Evolutionary conservation across 139 green algal genomes (phyloP).

Genomic region (Diplosphaera chodatii): DNA sequence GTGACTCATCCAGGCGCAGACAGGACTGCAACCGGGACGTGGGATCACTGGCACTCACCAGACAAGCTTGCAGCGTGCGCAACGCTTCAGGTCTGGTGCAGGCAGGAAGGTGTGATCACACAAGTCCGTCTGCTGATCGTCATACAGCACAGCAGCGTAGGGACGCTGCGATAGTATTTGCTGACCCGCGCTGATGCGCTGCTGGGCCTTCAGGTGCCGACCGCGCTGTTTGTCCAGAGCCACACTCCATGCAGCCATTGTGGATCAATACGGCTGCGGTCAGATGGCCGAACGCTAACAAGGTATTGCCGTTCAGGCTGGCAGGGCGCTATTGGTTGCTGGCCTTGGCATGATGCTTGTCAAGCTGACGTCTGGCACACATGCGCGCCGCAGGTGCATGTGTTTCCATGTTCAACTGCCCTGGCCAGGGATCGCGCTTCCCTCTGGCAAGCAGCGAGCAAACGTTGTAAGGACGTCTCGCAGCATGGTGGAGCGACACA

Average conservation of each 20-base stretch:
- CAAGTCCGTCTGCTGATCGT: conserved; percentile 14
- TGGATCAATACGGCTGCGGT: too few species aligned
- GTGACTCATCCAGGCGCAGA: background rate
- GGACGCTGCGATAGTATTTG: conserved; percentile 27
- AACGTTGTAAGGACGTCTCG: too few species aligned
- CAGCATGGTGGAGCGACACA: too few species aligned
- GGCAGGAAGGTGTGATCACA: conserved; percentile 39
- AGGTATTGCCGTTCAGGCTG: too few species aligned
- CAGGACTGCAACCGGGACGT: too few species aligned
- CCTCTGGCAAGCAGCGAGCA: too few species aligned
- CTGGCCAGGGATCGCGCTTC: too few species aligned
- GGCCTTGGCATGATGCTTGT: background rate
- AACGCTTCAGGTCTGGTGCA: conserved; percentile 28
- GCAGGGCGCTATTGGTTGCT: too few species aligned
- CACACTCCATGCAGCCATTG: background rate
- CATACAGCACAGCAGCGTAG: conserved; percentile 31
- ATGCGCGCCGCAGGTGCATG: too few species aligned
- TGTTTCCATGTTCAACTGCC: too few species aligned
- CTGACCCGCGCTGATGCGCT: conserved; percentile 10
- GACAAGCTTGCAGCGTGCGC: conserved; percentile 30
- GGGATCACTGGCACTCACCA: background rate
- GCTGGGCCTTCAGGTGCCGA: conserved; percentile 32
- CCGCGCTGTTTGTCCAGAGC: conserved; percentile 2
- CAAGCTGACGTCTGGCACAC: too few species aligned
- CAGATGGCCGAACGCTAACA: background rate